A percentile compares a stretch with the other conserved stretches of the same genome.
Conservation (phyloP, 305 asterid species). For the Withania somnifera region DNA sequence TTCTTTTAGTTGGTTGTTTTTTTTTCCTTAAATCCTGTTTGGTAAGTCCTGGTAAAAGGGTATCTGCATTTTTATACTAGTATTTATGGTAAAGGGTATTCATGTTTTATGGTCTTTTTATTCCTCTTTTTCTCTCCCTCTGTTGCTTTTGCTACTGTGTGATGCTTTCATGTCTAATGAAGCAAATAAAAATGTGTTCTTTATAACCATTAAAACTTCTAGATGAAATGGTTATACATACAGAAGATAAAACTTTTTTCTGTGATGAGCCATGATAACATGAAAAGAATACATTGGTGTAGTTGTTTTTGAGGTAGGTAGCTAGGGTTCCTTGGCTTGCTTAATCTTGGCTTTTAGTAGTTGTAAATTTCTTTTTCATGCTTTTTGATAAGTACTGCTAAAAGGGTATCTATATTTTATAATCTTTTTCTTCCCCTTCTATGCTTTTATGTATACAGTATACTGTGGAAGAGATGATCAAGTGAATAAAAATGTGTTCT, state of each 20-base stretch:
- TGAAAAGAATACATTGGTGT: background rate
- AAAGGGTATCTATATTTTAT: background rate
- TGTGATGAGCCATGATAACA: background rate
- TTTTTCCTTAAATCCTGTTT: background rate
- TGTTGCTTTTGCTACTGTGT: background rate
- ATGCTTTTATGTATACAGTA: background rate
- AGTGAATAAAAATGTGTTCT: background rate
- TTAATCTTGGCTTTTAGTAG: background rate
- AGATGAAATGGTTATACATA: background rate
- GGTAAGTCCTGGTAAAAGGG: background rate
- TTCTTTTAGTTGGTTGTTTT: background rate
- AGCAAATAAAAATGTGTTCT: background rate
- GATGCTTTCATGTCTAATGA: background rate
- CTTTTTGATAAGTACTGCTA: background rate
- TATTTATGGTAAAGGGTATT: background rate
- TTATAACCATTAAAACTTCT: background rate
- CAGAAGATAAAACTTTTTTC: background rate
- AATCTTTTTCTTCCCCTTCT: background rate
- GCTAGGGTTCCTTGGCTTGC: background rate
- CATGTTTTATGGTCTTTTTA: background rate
- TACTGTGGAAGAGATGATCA: background rate
- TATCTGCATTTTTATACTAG: too few relatives aligned
- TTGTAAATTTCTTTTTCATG: background rate
- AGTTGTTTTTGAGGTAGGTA: background rate
- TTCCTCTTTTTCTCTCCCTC: too few relatives aligned